Base-by-base conservation (phyloP, 305 asterid species). In the Withania somnifera region DNA sequence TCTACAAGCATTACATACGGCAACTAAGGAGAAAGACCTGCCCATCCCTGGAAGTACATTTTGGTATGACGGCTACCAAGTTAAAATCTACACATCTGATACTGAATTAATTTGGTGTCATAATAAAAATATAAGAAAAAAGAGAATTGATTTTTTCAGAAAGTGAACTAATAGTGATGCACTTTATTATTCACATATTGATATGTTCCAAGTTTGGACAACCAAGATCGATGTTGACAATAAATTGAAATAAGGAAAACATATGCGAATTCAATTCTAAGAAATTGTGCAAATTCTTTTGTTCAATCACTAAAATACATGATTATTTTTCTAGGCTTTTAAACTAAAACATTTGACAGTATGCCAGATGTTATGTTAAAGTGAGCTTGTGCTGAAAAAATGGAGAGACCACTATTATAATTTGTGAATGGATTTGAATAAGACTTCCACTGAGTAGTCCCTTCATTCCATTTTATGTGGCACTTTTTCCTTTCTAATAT, bases 1-100 rank as follows among this genome's bases (percentile, higher is more conserved):
- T 83, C 87, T 96, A 89, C 98, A 94, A 89, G 97, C 99, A 30
- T 84, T 96, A 83, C 93, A 94, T 84, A 90, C 91, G 67, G 88
- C 98, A 8, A 87, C 93, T 75, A 91, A 91, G 80, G 97, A 93
- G 79, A 91, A 90, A 84, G 98, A 94, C 92, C 97, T 96, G 82
- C 99, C 99, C 71, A 87, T 96, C 83, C 93, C 91, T 61, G 99
- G 98, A 86, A 94, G 98, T 83, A 90, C 90, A 80, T 81, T 96
- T 89, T 96, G 99, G 99, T 96, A 93, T 34, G 86, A 28, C 13
- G 22, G 61, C 26, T 71, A 14, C 57, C 78, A 73, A 73, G 9
- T 28, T 28, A 14, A 26, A 75, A 45, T 71, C 17, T 26, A 50
- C 60, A 11, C 50, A 17, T 75, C 28, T 50, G 61, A 50, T 73